These are phyloP conservation scores for Podila epicladia DNA, from an alignment of 192 early-diverging fungal species.

Conservation along the genomic window DNA sequence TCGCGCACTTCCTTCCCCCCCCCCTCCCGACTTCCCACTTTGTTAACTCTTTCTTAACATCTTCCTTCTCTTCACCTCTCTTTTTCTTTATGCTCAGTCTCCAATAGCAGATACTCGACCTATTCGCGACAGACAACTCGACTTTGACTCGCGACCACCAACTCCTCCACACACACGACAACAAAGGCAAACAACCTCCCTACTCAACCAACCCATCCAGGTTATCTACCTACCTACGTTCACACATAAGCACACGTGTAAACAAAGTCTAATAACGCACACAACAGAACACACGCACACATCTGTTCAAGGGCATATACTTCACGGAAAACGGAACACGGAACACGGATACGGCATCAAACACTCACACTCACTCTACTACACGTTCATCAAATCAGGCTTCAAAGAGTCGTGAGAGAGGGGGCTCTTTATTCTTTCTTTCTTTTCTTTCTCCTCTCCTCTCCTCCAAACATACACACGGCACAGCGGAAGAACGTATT, in stretches of 20 bases:
- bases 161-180: too few relatives aligned
- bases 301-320: too few relatives aligned
- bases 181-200: too few relatives aligned
- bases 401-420: too few relatives aligned
- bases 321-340: neutral
- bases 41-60: neutral
- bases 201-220: too few relatives aligned
- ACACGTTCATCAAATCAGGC: neutral
- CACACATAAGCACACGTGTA: neutral
- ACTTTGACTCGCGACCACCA: neutral
- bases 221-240: neutral
- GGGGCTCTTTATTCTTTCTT: neutral
- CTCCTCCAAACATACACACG: neutral
- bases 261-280: too few relatives aligned
- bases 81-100: neutral
- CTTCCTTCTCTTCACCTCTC: neutral
- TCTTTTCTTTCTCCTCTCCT: neutral
- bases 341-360: neutral
- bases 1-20: neutral
- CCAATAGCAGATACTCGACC: neutral
- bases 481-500: conserved; percentile 5
- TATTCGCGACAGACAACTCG: neutral
- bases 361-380: neutral
- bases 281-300: too few relatives aligned
- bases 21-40: neutral